These are phyloP conservation scores for Ustilago vetiveriae DNA, from an alignment of 1,284 basidiomycete genomes.

Conservation along the genomic window DNA sequence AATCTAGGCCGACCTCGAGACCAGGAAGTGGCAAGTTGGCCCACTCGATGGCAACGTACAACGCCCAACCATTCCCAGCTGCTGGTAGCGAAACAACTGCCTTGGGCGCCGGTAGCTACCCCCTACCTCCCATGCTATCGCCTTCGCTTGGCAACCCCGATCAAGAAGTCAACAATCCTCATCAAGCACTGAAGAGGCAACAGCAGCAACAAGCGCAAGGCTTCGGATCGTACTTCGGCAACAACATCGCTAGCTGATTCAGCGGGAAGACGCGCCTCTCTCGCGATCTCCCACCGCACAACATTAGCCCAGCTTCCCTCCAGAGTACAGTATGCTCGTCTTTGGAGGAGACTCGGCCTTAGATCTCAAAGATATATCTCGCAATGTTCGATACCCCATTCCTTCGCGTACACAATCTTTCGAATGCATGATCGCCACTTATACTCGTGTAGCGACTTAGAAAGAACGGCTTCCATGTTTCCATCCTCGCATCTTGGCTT, in stretches of 20 bases:
- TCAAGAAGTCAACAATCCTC: slow-evolving; percentile 1
- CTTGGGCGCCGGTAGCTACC: slow-evolving; percentile 13
- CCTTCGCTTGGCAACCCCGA: slow-evolving; percentile 13
- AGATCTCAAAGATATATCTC: too few species aligned
- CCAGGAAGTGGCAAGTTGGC: slow-evolving; percentile 27
- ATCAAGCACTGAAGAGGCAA: slow-evolving; percentile 5
- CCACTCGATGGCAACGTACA: slow-evolving; percentile 11
- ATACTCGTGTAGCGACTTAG: too few species aligned
- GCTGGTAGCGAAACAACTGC: slow-evolving; percentile 4
- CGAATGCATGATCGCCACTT: too few species aligned
- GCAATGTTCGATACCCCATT: too few species aligned
- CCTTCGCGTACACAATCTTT: too few species aligned
- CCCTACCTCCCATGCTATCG: slow-evolving; percentile 17
- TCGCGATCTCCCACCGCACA: too few species aligned
- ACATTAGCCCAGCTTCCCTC: too few species aligned
- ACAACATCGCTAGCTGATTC: slow-evolving; percentile 4
- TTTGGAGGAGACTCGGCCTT: too few species aligned
- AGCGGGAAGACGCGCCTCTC: neutral
- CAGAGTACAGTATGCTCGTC: slow-evolving; percentile 1
- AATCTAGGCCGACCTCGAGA: slow-evolving; percentile 10
- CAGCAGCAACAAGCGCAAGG: slow-evolving; percentile 10
- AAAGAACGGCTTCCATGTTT: too few species aligned
- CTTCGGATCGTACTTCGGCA: slow-evolving; percentile 27
- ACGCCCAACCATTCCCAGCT: slow-evolving; percentile 9
- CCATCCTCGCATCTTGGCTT: neutral